Evolutionary conservation across 164 flowering plant species (phyloP).

Genomic region (Vitis vinifera): ASM3070453v1 NC_081816.1:15760501-15761000

Average conservation of each 20-base stretch:
- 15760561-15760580: neutral
- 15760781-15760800: neutral
- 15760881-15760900: no score
- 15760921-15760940: no score
- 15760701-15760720: neutral
- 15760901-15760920: no score
- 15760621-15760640: no score
- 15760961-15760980: no score
- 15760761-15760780: neutral
- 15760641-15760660: neutral
- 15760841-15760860: no score
- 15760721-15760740: neutral
- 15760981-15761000: no score
- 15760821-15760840: no score
- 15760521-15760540: conserved; percentile 99
- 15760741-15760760: neutral
- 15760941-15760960: no score
- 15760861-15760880: no score
- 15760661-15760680: neutral
- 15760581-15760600: neutral
- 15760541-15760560: conserved; percentile 76
- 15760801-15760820: neutral
- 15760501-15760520: conserved; percentile 86
- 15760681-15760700: neutral
- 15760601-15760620: no score